These are phyloP conservation scores for Nemania diffusa DNA, from an alignment of 2,329 filamentous ascomycete species.

Conservation along the genomic window DNA sequence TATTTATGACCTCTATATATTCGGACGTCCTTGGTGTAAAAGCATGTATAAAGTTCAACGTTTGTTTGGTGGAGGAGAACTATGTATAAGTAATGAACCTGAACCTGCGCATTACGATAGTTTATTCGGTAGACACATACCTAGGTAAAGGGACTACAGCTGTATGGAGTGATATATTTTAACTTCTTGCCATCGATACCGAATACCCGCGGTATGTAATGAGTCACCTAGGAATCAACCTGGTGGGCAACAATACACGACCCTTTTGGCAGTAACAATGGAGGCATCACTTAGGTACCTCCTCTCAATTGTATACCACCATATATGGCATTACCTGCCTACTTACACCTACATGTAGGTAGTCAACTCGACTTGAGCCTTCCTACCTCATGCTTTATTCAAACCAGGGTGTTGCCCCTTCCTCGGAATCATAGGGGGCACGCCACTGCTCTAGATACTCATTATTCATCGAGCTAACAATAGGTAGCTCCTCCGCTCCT, in stretches of 20 bases:
- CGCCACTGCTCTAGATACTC: neutral
- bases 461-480: slow-evolving; percentile 18
- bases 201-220: no score
- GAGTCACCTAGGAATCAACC: neutral
- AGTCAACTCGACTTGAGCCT: slow-evolving; percentile 10
- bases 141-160: neutral
- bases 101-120: no score
- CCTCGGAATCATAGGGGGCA: neutral
- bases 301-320: no score
- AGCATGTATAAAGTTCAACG: neutral
- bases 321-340: no score
- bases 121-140: neutral
- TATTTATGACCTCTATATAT: neutral
- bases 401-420: slow-evolving; percentile 21
- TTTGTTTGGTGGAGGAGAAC: neutral
- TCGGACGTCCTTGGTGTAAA: neutral
- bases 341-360: no score
- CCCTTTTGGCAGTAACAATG: neutral
- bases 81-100: no score
- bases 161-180: neutral
- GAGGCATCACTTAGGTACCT: neutral
- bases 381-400: slow-evolving; percentile 11
- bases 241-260: neutral
- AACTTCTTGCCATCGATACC: neutral
- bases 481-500: slow-evolving; percentile 9